phyloP scores from a whole-genome alignment of 1,139 yeast genomes.

The Diutina pseudorugosa region DNA sequence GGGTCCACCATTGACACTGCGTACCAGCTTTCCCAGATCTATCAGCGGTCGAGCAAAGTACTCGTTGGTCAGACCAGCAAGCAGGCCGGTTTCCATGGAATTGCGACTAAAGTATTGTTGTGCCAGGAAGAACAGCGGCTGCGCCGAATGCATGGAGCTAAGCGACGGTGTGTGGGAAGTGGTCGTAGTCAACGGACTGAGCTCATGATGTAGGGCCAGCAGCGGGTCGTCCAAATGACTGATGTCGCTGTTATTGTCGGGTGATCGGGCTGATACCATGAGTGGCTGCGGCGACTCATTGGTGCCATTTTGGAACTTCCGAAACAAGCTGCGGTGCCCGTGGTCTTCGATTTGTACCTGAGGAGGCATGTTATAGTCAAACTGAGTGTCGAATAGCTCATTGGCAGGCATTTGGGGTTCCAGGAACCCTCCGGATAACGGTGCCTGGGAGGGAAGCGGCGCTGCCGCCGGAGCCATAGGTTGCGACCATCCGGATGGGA shows the following conservation, averaged over 20 bases:
- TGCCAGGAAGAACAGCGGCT: slow-evolving; percentile 35
- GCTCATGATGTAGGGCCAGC: slow-evolving; percentile 11
- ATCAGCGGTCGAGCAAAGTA: neutral
- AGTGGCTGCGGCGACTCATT: neutral
- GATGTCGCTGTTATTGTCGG: neutral
- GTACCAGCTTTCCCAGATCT: slow-evolving; percentile 3
- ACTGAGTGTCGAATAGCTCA: neutral
- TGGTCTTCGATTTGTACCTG: neutral
- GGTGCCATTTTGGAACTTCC: neutral
- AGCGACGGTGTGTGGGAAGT: slow-evolving; percentile 33
- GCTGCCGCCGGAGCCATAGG: neutral
- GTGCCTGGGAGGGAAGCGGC: neutral
- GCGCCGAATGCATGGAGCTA: slow-evolving; percentile 30
- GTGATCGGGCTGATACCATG: neutral
- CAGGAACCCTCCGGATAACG: neutral
- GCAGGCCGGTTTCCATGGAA: neutral
- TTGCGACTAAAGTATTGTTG: slow-evolving; percentile 15
- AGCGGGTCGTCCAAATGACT: neutral
- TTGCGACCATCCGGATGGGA: neutral
- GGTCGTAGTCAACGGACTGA: slow-evolving; percentile 34
- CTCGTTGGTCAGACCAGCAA: neutral
- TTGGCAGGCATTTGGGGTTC: neutral
- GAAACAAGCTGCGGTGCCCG: neutral
- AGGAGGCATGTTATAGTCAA: neutral
- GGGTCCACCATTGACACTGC: neutral